Conservation (phyloP, 2,329 filamentous ascomycete genomes). For the Scolecobasidium constrictum region DNA sequence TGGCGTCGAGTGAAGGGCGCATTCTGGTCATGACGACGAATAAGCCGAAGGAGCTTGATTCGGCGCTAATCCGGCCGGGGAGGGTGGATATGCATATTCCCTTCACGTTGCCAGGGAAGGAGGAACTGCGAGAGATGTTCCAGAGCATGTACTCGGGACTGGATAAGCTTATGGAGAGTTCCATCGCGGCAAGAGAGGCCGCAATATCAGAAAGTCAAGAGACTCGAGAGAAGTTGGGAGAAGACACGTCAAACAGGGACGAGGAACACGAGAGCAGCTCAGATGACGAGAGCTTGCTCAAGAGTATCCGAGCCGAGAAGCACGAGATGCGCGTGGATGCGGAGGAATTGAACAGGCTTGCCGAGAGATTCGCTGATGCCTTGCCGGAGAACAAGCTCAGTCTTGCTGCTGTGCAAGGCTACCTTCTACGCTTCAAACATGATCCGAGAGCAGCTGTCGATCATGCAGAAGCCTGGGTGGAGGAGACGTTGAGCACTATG, state of each 20-base stretch:
- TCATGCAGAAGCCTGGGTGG: background rate
- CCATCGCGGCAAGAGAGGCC: background rate
- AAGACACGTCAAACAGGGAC: background rate
- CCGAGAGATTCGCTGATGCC: constrained; percentile 17
- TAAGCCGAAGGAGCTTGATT: constrained; percentile 16
- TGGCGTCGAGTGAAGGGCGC: constrained; percentile 14
- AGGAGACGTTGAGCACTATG: constrained; percentile 2
- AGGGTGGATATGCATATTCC: constrained; percentile 14
- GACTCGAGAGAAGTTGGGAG: no score
- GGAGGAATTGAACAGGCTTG: constrained; percentile 15
- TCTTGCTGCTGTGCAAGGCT: constrained; percentile 19
- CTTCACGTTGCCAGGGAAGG: constrained; percentile 6
- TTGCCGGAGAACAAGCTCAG: constrained; percentile 20
- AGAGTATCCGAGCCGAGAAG: background rate
- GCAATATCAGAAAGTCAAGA: background rate
- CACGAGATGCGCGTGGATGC: background rate
- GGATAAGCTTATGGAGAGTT: constrained; percentile 11
- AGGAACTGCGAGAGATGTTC: constrained; percentile 4
- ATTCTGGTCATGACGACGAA: constrained; percentile 22
- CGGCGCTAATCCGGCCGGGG: constrained; percentile 15
- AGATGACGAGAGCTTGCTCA: background rate
- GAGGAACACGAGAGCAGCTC: background rate
- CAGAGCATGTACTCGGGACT: constrained; percentile 9
- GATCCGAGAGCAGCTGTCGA: constrained; percentile 5
- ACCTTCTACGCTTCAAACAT: constrained; percentile 4